These are phyloP conservation scores for Malus sylvestris DNA, from an alignment of 306 rosid genomes.

Conservation along the genomic window DNA sequence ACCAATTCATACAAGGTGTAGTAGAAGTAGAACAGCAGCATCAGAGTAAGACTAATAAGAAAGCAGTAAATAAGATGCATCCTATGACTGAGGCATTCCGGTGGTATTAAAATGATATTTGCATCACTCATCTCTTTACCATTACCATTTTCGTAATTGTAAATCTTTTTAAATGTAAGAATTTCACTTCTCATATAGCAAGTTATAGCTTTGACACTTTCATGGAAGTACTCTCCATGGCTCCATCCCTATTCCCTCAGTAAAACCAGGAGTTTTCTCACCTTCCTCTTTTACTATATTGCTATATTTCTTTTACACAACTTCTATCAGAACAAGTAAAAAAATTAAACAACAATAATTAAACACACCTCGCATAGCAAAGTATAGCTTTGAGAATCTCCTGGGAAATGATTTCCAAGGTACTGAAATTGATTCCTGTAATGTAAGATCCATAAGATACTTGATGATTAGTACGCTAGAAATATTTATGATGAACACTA, in stretches of 20 bases:
- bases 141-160: background rate
- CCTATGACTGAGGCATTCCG: background rate
- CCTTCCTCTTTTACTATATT: background rate
- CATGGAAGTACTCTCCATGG: constrained; percentile 55
- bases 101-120: background rate
- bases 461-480: background rate
- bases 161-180: background rate
- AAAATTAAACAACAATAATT: background rate
- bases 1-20: background rate
- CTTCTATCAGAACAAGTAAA: background rate
- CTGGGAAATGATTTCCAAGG: constrained; percentile 69
- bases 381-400: constrained; percentile 65
- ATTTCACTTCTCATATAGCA: constrained; percentile 62
- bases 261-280: background rate
- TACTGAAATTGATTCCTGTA: constrained; percentile 72
- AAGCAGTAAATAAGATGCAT: background rate
- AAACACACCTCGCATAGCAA: constrained; percentile 78
- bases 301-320: background rate
- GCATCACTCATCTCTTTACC: background rate
- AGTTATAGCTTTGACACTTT: constrained; percentile 61
- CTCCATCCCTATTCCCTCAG: background rate
- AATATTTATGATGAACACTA: background rate
- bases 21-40: background rate
- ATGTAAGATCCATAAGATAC: constrained; percentile 5
- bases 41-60: background rate